phyloP scores from a whole-genome alignment of 2,329 filamentous ascomycete species.

The Ophiostoma ips region DNA sequence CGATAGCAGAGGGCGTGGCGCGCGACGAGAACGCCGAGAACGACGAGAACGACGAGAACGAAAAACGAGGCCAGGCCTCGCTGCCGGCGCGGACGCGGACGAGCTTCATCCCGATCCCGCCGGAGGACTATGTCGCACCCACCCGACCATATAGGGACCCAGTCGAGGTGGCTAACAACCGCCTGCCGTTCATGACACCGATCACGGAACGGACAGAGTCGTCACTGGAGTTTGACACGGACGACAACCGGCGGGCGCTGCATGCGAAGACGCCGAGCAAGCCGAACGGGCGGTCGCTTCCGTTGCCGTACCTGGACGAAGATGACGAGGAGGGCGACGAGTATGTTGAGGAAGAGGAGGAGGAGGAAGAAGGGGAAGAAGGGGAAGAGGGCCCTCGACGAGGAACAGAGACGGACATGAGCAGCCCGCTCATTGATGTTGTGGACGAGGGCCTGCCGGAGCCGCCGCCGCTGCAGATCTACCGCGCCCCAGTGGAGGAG shows the following conservation, averaged over 20 bases:
- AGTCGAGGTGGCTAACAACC: slow-evolving; percentile 68
- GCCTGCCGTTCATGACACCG: slow-evolving; percentile 94
- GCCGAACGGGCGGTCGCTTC: slow-evolving; percentile 21
- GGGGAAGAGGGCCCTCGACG: not conserved
- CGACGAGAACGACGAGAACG: slow-evolving; percentile 17
- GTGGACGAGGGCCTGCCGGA: slow-evolving; percentile 23
- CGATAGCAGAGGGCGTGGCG: not conserved
- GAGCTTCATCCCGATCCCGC: slow-evolving; percentile 60
- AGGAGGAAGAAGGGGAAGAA: slow-evolving; percentile 9
- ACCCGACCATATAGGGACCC: slow-evolving; percentile 71
- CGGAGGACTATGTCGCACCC: slow-evolving; percentile 74
- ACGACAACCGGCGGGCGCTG: slow-evolving; percentile 41
- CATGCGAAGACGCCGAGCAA: slow-evolving; percentile 68
- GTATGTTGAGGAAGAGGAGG: slow-evolving; percentile 10
- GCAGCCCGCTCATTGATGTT: slow-evolving; percentile 47
- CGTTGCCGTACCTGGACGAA: slow-evolving; percentile 15
- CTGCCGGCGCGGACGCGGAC: slow-evolving; percentile 37
- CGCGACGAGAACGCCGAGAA: slow-evolving; percentile 20
- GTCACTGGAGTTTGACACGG: slow-evolving; percentile 56
- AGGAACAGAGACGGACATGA: slow-evolving; percentile 16
- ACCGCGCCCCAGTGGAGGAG: slow-evolving; percentile 23
- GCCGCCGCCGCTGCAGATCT: slow-evolving; percentile 17
- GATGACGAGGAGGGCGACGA: slow-evolving; percentile 22
- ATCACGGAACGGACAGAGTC: slow-evolving; percentile 93
- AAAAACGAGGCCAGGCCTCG: slow-evolving; percentile 15